Conservation (phyloP, 352 stramenopile species). For the Phytophthora niederhauseri region DNA sequence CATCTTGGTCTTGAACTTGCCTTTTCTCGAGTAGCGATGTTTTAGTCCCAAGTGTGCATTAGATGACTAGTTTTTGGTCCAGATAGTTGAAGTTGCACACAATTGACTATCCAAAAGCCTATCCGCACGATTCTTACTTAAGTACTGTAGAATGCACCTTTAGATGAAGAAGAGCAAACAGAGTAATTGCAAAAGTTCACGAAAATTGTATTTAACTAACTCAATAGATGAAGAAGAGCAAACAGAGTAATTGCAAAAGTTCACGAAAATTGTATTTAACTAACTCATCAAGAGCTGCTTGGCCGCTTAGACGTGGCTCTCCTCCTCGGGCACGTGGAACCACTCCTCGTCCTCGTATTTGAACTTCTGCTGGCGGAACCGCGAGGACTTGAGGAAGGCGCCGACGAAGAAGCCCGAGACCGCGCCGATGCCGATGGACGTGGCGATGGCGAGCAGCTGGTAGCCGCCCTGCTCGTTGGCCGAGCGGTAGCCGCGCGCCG, state of each 20-base stretch:
- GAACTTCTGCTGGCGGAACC: conserved; percentile 59
- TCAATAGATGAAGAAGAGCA: not conserved
- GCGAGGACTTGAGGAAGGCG: conserved; percentile 47
- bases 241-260: no score
- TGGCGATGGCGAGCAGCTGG: conserved; percentile 61
- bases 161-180: no score
- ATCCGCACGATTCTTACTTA: no score
- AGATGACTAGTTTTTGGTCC: not conserved
- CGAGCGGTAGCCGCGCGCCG: conserved; percentile 48
- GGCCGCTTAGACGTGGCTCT: conserved; percentile 19
- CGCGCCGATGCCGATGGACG: conserved; percentile 48
- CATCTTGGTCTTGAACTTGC: no score
- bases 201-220: not conserved
- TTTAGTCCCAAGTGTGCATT: not conserved
- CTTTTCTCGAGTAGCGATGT: not conserved
- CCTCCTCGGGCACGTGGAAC: conserved; percentile 58
- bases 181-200: no score
- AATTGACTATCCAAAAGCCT: not conserved
- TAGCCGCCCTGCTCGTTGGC: conserved; percentile 55
- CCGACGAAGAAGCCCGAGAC: conserved; percentile 37
- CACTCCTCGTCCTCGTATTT: conserved; percentile 77
- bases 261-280: conserved; percentile 1
- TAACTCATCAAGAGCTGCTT: not conserved
- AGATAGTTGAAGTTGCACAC: not conserved
- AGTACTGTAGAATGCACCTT: no score